Evolutionary conservation across 2,329 filamentous ascomycete genomes (phyloP), one percentile per base, ranked within the genome.

Genomic region (Pleomassaria siparia): DNA sequence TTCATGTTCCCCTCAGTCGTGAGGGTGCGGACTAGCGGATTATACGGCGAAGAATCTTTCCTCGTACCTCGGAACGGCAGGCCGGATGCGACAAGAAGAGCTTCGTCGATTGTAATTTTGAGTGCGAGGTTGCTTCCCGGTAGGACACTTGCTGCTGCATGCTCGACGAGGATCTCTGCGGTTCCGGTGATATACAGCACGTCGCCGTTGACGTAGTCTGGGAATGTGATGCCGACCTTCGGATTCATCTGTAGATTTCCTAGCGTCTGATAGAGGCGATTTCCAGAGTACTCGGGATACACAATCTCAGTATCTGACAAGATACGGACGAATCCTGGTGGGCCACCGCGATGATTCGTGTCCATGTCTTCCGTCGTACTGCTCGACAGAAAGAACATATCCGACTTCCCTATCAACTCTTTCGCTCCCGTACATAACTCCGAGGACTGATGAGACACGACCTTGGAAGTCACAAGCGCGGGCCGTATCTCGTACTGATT

Each of bases 211-310:
- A 80, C 79, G 60, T 88, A 92, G 64, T 91, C 83, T 0, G 89
- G 88, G 28, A 95, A 78, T 2, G 81, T 82, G 40, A 92, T 67
- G 2, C 90, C 89, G 2, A 87, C 81, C 15, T 74, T 72, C 0
- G 88, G 87, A 25, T 85, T 86, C 7, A 79, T 71, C 30, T 80
- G 75, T 12, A 95, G 74, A 62, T 95, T 95, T 1, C 90, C 90
- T 0, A 95, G 78, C 0, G 87, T 89, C 67, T 95, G 89, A 59
- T 95, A 95, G 0, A 94, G 73, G 13, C 88, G 77, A 67, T 95
- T 95, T 7, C 90, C 90, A 0, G 87, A 91, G 66, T 87, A 95
- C 65, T 95, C 90, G 0, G 90, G 90, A 69, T 89, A 95, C 2
- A 86, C 76, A 12, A 95, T 68, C 2, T 81, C 76, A 1, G 73